Evolutionary conservation across 371 early-diverging fungal species (phyloP), one percentile per base, ranked within the genome.

Genomic region (Mucor piriformis): DNA sequence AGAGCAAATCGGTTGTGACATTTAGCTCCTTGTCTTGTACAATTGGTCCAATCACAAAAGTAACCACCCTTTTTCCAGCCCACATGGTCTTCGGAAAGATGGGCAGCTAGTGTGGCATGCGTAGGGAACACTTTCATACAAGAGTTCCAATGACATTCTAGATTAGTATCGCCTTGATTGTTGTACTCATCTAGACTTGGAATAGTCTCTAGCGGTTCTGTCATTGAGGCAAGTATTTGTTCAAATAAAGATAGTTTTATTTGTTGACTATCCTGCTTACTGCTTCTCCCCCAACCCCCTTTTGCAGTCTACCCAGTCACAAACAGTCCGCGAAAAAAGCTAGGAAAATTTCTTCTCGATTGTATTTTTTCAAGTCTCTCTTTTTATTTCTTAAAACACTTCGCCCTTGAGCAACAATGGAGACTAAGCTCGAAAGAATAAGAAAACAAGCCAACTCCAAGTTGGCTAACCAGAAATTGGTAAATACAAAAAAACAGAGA

Each of bases 381-480:
- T 53, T 25, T 24, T 53, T n/a, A 38, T 40, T 20, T 15, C 42
- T 24, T 10, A 40, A 2, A 12, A 40, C 10, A n/a, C 15, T 44
- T 46, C 24, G 13, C 46, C 21, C 24, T 12, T 21, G 13, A 13
- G 12, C 25, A n/a, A 54, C 40, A 48, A 83, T 82, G 84, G 84
- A 84, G 60, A 73, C 66, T 40, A 71, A 70, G 37, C 76, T 84
- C 25, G 70, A 73, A 18, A 81, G 76, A 60, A 79, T 82, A 27
- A 72, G 88, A 55, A 76, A 70, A 51, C 94, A 94, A 70, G 68
- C 83, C 50, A 83, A 76, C 71, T 92, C 92, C 57, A 91, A 91
- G 67, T 80, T 92, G 64, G 88, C 86, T 48, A 94, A 95, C 76
- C 94, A 94, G 73, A 85, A 87, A 58, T 83, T 88, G 71, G 85